Base-by-base conservation (phyloP, 1,139 yeast genomes). In the Candida glucosophila region DNA sequence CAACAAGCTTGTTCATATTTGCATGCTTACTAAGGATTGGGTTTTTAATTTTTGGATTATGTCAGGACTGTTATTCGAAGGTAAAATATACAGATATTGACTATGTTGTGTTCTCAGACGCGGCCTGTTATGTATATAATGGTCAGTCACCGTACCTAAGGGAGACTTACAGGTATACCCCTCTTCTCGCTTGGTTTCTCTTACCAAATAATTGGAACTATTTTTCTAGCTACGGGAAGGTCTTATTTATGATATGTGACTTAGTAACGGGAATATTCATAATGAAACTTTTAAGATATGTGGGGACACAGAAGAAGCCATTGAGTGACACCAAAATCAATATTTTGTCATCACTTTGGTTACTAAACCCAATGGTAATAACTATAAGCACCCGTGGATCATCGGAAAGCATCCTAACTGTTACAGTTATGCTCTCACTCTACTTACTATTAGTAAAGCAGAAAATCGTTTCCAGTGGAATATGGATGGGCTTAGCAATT, bases 341-440 rank as follows among this genome's bases (percentile, higher is more conserved):
- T 13, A 28, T 59, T 8, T 59, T 74, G 32, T 52, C 77, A 17
- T 55, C 79, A 1, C 58, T 86, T 4, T 90, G 98, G 98, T 60
- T 90, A 20, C 61, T 85, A 39, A 90, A 90, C 49, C 98, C 98
- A 8, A 82, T 90, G 92, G 98, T 88, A 1, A 74, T 81, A 17
- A 86, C 95, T 2, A 90, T 90, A 22, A 78, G 93, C 35, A 86
- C 97, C 0, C 60, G 98, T 29, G 98, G 98, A 1, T 82, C 93
- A 12, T 80, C 95, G 0, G 98, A 90, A 47, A 88, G 96, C 34
- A 64, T 90, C 2, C 56, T 90, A 23, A 85, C 94, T 1, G 88
- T 82, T 14, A 59, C 88, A 41, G 69, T 86, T 3, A 70, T 86
- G 67, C 49, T 67, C 9, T 59, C 78, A 22, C 58, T 82, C 2